A percentile compares a stretch with the other conserved stretches of the same genome.
Evolutionary conservation across 371 early-diverging fungal genomes (phyloP).

Genomic region (Zychaea mexicana): DNA sequence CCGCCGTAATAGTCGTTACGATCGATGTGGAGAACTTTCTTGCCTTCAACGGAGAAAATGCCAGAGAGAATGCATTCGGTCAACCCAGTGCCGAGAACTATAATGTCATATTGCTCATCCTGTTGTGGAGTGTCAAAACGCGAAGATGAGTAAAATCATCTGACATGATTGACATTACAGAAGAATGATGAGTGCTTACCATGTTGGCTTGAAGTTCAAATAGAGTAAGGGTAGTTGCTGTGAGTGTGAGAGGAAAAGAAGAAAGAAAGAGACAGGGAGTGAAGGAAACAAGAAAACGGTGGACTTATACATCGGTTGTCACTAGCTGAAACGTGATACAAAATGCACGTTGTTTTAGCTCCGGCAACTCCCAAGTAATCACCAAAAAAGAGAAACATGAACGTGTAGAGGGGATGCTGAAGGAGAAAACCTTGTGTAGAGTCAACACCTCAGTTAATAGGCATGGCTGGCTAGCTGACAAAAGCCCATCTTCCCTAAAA

Average conservation of each 20-base stretch:
- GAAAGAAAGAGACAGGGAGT: not conserved
- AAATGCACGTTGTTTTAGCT: constrained; percentile 7
- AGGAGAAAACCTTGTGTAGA: too few relatives aligned
- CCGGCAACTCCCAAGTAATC: not conserved
- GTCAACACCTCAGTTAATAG: too few relatives aligned
- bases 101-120: constrained; percentile 94
- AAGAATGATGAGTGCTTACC: not conserved
- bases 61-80: constrained; percentile 99
- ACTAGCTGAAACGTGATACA: not conserved
- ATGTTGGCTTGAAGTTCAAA: not conserved
- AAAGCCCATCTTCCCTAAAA: too few relatives aligned
- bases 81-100: constrained; percentile 99
- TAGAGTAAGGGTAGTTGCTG: not conserved
- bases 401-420: not conserved
- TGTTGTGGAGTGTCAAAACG: constrained; percentile 23
- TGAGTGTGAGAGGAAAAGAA: not conserved
- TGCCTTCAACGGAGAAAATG: constrained; percentile 96
- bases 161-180: not conserved
- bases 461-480: too few relatives aligned
- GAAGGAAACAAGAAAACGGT: not conserved
- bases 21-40: constrained; percentile 99
- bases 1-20: constrained; percentile 99
- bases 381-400: constrained; percentile 5
- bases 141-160: not conserved
- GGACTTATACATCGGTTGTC: not conserved